A percentile compares a stretch with the other conserved stretches of the same genome.
These are phyloP conservation scores for Phytophthora cajani DNA, from an alignment of 352 stramenopile species.

Conservation along the genomic window DNA sequence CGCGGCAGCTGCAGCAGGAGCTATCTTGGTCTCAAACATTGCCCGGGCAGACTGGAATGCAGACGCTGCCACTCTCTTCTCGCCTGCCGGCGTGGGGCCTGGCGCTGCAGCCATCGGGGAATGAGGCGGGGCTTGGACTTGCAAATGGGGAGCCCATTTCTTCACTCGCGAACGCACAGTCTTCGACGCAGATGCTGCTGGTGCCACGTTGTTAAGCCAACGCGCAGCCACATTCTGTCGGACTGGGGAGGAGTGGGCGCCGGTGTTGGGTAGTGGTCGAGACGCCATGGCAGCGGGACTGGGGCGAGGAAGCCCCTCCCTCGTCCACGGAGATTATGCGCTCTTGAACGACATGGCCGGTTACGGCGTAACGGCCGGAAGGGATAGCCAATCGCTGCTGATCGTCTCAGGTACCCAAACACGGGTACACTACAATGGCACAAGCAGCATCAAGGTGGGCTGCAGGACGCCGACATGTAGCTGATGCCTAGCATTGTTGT, in stretches of 20 bases:
- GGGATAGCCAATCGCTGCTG: slow-evolving; percentile 17
- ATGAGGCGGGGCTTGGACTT: slow-evolving; percentile 3
- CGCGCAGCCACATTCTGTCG: slow-evolving; percentile 35
- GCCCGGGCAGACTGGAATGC: slow-evolving; percentile 35
- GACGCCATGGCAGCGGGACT: slow-evolving; percentile 43
- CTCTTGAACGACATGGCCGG: slow-evolving; percentile 6
- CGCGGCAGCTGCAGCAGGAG: not conserved
- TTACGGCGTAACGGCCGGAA: slow-evolving; percentile 14
- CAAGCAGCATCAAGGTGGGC: not conserved
- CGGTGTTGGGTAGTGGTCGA: slow-evolving; percentile 35
- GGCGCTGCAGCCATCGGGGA: slow-evolving; percentile 1
- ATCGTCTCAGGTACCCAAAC: slow-evolving; percentile 14
- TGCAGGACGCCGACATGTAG: not conserved
- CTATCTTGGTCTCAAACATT: slow-evolving; percentile 38
- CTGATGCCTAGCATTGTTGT: not conserved
- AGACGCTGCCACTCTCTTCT: slow-evolving; percentile 12
- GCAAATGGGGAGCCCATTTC: slow-evolving; percentile 11
- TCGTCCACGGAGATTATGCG: slow-evolving; percentile 17
- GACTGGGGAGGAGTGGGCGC: slow-evolving; percentile 20
- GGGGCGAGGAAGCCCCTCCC: not conserved
- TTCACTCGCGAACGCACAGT: slow-evolving; percentile 12
- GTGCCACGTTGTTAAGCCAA: slow-evolving; percentile 19
- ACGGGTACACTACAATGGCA: not conserved
- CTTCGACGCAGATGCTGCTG: slow-evolving; percentile 12
- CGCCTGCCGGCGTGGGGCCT: not conserved